Base-by-base conservation (phyloP, 2,329 filamentous ascomycete genomes). In the Chalaropsis ovoidea region DNA sequence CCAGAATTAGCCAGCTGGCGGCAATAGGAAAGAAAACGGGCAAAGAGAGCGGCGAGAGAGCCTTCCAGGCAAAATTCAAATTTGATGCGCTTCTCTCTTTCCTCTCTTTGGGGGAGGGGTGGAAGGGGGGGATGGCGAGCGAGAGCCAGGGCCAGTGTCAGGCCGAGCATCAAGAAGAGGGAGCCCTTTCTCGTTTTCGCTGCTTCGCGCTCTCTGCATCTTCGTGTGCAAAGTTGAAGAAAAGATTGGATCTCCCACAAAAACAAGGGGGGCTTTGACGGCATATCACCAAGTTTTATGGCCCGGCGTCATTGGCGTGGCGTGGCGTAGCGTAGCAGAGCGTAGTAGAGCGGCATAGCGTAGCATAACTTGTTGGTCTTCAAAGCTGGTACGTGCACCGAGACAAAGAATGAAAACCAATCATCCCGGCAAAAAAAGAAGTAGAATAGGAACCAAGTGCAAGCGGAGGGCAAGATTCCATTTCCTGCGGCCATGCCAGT, bases 261-360 rank as follows among this genome's bases (percentile, higher is more conserved):
- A 35, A 31, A 31, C 43, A 47, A 19, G 31, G 54, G 54, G 54
- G 54, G 54, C 54, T 58, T 58, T 58, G 54, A 58, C 54, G 54
- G 54, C 54, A 58, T 58, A 58, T 58, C 54, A 19, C n/a, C 54
- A 58, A 17, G 24, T 58, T 58, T 58, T 58, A 58, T 58, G 54
- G 27, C 54, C 54, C 54, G 24, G 54, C 54, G 54, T 58, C 24
- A n/a, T 58, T 58, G 17, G 27, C 54, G n/a, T 58, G 24, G 43
- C 43, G 31, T 58, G 31, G 54, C 54, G 31, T 58, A 58, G 54
- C 54, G 54, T 17, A 58, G 54, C 17, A 58, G 35, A 39, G 31
- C 7, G 31, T 35, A 35, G 31, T 7, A 35, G 31, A 35, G 31
- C 24, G 31, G 54, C 54, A 39, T 58, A 58, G 54, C 54, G 54